A percentile compares a stretch with the other conserved stretches of the same genome.
These are phyloP conservation scores for Moesziomyces globuligerus DNA, from an alignment of 1,284 basidiomycete species.

Conservation along the genomic window DNA sequence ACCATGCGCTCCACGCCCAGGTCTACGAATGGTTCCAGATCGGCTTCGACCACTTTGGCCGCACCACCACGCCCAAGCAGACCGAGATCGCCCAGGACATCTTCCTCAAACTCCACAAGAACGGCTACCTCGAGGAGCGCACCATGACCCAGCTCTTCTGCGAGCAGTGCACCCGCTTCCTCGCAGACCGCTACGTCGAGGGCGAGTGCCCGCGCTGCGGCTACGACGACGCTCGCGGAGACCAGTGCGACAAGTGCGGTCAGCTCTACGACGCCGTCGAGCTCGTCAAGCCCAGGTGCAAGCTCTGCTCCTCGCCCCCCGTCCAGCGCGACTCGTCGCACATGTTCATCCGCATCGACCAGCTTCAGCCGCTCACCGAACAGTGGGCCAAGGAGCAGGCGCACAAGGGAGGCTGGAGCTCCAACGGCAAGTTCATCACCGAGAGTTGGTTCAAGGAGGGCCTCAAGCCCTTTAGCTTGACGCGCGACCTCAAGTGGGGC, in stretches of 20 bases:
- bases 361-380: constrained; percentile 83
- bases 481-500: constrained; percentile 95
- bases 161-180: constrained; percentile 59
- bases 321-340: constrained; percentile 76
- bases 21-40: constrained; percentile 94
- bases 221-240: constrained; percentile 85
- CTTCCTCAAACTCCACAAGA: constrained; percentile 64
- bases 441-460: constrained; percentile 90
- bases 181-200: constrained; percentile 67
- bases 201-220: constrained; percentile 65
- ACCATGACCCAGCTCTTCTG: constrained; percentile 65
- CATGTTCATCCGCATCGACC: constrained; percentile 89
- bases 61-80: constrained; percentile 90
- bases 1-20: constrained; percentile 85
- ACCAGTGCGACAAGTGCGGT: constrained; percentile 96
- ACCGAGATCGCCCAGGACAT: constrained; percentile 73
- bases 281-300: constrained; percentile 93
- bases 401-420: constrained; percentile 87
- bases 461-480: constrained; percentile 87
- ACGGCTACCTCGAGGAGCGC: constrained; percentile 64
- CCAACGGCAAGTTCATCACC: constrained; percentile 90
- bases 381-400: constrained; percentile 86
- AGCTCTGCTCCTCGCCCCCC: constrained; percentile 83
- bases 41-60: constrained; percentile 96
- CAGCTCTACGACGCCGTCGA: constrained; percentile 89